Conservation (phyloP, 2,329 filamentous ascomycete genomes). For the Cercospora citrullina region DNA sequence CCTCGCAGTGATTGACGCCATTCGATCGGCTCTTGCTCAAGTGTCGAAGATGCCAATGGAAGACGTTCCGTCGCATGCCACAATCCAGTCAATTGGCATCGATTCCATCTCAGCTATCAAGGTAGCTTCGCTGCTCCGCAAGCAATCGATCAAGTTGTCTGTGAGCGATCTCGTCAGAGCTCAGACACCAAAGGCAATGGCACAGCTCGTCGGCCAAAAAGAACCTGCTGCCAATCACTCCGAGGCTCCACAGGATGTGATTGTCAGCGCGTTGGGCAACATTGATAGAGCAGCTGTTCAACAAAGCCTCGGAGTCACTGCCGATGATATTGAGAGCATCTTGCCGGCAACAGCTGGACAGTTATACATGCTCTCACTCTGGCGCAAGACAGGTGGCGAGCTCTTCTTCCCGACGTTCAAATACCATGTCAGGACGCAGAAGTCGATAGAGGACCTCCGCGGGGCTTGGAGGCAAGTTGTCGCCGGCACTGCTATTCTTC, state of each 20-base stretch:
- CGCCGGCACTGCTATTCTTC: slow-evolving; percentile 60
- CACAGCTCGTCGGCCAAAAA: slow-evolving; percentile 37
- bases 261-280: slow-evolving; percentile 20
- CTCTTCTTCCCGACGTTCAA: slow-evolving; percentile 75
- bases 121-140: slow-evolving; percentile 68
- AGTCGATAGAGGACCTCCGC: slow-evolving; percentile 48
- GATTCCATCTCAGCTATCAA: slow-evolving; percentile 94
- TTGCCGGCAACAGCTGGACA: slow-evolving; percentile 77
- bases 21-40: slow-evolving; percentile 51
- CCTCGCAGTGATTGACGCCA: slow-evolving; percentile 25
- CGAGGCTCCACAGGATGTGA: slow-evolving; percentile 37
- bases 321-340: slow-evolving; percentile 54
- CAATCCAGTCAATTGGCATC: slow-evolving; percentile 79
- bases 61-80: slow-evolving; percentile 62
- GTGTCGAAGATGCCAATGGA: slow-evolving; percentile 59
- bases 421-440: slow-evolving; percentile 53
- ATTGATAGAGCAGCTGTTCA: slow-evolving; percentile 13
- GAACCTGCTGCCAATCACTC: slow-evolving; percentile 24
- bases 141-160: slow-evolving; percentile 60
- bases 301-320: slow-evolving; percentile 41
- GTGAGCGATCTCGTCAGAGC: slow-evolving; percentile 72
- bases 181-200: slow-evolving; percentile 66
- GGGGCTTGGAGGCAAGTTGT: slow-evolving; percentile 64
- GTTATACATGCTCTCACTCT: slow-evolving; percentile 74
- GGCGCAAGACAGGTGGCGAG: slow-evolving; percentile 65